These are phyloP conservation scores for Trichoderma harzianum DNA, from an alignment of 2,329 filamentous ascomycete genomes.

Conservation along the genomic window DNA sequence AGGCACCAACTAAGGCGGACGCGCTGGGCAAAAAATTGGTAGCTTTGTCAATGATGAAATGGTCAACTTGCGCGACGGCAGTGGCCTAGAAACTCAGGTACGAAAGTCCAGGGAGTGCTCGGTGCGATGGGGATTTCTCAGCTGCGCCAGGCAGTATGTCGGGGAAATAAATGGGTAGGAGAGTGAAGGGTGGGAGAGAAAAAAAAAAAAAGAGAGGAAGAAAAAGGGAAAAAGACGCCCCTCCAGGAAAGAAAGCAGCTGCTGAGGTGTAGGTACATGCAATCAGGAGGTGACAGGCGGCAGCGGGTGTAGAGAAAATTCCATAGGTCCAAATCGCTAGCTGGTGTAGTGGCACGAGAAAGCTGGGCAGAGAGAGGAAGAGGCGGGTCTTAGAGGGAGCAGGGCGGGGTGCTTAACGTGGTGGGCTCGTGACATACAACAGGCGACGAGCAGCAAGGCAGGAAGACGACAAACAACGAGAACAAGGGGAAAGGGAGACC, in stretches of 20 bases:
- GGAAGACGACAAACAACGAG: neutral
- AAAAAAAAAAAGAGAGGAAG: neutral
- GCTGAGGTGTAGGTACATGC: slow-evolving; percentile 25
- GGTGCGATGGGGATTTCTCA: slow-evolving; percentile 1
- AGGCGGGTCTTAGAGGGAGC: slow-evolving; percentile 20
- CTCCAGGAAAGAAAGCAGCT: slow-evolving; percentile 19
- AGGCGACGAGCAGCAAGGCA: slow-evolving; percentile 19
- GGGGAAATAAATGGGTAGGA: slow-evolving; percentile 6
- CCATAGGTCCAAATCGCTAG: slow-evolving; percentile 18
- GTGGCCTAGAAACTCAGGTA: neutral
- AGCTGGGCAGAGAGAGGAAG: slow-evolving; percentile 16
- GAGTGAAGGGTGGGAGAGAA: neutral
- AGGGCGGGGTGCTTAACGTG: slow-evolving; percentile 21
- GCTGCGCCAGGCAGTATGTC: slow-evolving; percentile 30
- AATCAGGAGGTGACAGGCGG: slow-evolving; percentile 21
- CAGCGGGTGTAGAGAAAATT: slow-evolving; percentile 18
- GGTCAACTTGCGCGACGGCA: slow-evolving; percentile 2
- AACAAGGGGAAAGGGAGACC: neutral
- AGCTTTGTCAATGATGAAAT: slow-evolving; percentile 16
- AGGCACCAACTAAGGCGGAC: slow-evolving; percentile 13
- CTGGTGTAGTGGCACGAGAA: slow-evolving; percentile 20
- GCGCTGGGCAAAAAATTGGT: slow-evolving; percentile 13
- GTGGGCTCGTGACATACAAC: slow-evolving; percentile 22
- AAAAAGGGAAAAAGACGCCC: slow-evolving; percentile 4
- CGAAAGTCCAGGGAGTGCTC: neutral